phyloP scores from a whole-genome alignment of 192 early-diverging fungal genomes.

The Entrophospora sp. region DNA sequence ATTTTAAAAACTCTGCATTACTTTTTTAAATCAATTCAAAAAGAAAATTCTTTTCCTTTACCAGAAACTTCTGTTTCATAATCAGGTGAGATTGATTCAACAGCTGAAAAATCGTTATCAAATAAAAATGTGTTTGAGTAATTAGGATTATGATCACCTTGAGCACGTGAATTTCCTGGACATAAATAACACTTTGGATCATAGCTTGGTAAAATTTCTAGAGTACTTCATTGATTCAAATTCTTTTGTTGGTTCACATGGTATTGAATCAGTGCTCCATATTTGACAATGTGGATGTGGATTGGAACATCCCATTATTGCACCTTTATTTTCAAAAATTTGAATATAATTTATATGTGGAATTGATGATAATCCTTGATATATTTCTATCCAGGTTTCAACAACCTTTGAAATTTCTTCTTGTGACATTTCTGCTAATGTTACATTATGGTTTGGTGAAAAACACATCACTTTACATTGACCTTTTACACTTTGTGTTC shows the following conservation, averaged over 20 bases:
- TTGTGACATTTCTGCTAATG: constrained; percentile 75
- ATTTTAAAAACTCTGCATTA: neutral
- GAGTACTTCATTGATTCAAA: constrained; percentile 54
- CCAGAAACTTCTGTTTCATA: too few relatives aligned
- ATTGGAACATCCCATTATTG: constrained; percentile 94
- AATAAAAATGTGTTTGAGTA: constrained; percentile 82
- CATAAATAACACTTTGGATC: constrained; percentile 80
- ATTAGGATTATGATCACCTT: constrained; percentile 62
- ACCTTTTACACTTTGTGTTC: constrained; percentile 57
- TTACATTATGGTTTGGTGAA: constrained; percentile 80
- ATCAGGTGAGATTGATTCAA: too few relatives aligned
- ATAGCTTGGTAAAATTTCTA: constrained; percentile 48
- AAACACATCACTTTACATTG: constrained; percentile 90
- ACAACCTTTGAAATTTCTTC: constrained; percentile 62
- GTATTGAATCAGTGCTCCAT: constrained; percentile 82
- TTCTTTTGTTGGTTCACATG: constrained; percentile 72
- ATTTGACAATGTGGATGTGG: constrained; percentile 94
- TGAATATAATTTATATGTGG: constrained; percentile 71
- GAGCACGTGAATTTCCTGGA: constrained; percentile 76
- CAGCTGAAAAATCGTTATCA: constrained; percentile 89
- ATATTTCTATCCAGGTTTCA: constrained; percentile 61
- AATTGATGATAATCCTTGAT: constrained; percentile 40
- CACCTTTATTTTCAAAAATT: constrained; percentile 98
- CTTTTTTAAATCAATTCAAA: too few relatives aligned
- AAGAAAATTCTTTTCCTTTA: too few relatives aligned